phyloP scores from a whole-genome alignment of 805 yeast genomes.

The Monosporozyma unispora region DNA sequence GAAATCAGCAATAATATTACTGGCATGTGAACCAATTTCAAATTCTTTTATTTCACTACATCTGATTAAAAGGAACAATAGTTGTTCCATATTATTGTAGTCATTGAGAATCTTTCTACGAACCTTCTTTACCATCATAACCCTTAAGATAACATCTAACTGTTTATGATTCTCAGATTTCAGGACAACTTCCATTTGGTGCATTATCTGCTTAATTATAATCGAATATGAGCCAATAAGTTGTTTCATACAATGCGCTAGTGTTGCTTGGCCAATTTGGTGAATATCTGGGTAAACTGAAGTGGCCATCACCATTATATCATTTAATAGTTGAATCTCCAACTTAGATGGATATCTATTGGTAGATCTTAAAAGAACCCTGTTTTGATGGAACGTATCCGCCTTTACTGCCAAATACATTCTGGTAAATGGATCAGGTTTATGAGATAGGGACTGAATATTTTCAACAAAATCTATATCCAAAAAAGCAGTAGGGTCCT shows the following conservation, averaged over 20 bases:
- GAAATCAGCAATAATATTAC: constrained; percentile 38
- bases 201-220: constrained; percentile 37
- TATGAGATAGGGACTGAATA: constrained; percentile 52
- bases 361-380: constrained; percentile 64
- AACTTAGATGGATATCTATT: constrained; percentile 58
- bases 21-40: constrained; percentile 48
- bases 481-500: constrained; percentile 44
- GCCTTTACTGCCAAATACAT: constrained; percentile 64
- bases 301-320: constrained; percentile 53
- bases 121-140: constrained; percentile 51
- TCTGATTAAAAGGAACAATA: constrained; percentile 41
- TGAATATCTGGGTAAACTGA: constrained; percentile 68
- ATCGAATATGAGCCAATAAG: constrained; percentile 55
- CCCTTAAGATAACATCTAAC: constrained; percentile 55
- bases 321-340: constrained; percentile 55
- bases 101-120: constrained; percentile 52
- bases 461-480: constrained; percentile 49
- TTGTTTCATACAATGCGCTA: constrained; percentile 62
- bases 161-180: constrained; percentile 41
- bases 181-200: constrained; percentile 43
- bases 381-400: constrained; percentile 62
- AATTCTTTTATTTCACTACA: constrained; percentile 52
- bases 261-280: constrained; percentile 56
- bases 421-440: constrained; percentile 67
- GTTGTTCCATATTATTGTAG: constrained; percentile 39